A percentile compares a stretch with the other conserved stretches of the same genome.
phyloP scores from a whole-genome alignment of 2,329 filamentous ascomycete species.

The Neofusicoccum sp. region DNA sequence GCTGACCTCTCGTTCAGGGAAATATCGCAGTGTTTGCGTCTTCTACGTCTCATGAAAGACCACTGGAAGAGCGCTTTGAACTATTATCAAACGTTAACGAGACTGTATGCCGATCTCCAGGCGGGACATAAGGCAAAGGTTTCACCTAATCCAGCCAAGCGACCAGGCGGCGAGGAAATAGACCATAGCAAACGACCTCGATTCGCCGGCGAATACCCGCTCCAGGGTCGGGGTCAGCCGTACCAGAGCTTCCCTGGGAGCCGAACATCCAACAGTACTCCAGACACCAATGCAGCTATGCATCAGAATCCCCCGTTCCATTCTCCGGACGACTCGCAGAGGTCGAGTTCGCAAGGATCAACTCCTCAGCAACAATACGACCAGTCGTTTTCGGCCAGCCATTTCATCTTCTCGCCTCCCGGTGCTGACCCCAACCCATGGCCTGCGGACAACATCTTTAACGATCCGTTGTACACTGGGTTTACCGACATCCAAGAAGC shows the following conservation, averaged over 20 bases:
- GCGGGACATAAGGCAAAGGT: neutral
- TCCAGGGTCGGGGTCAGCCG: neutral
- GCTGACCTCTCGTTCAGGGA: neutral
- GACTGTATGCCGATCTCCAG: slow-evolving; percentile 8
- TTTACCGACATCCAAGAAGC: neutral
- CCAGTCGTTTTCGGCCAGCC: slow-evolving; percentile 1
- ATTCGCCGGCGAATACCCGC: neutral
- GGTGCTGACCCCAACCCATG: neutral
- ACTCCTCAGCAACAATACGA: neutral
- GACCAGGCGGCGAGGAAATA: neutral
- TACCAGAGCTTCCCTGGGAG: neutral
- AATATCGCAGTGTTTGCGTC: neutral
- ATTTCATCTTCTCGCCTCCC: slow-evolving; percentile 13
- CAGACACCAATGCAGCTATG: neutral
- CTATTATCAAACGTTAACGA: slow-evolving; percentile 15
- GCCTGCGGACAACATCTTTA: neutral
- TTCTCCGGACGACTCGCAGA: neutral
- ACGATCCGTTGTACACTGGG: neutral
- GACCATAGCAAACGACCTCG: neutral
- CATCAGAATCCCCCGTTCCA: neutral
- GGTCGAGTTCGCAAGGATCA: neutral
- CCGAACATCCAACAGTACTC: neutral
- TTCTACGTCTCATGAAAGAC: slow-evolving; percentile 14
- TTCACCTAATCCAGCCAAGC: neutral
- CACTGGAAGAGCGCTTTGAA: slow-evolving; percentile 17